Percentiles rank a stretch among this genome's conserved stretches.
phyloP scores from a whole-genome alignment of 805 yeast genomes.

The Sugiyamaella chiloensis region DNA sequence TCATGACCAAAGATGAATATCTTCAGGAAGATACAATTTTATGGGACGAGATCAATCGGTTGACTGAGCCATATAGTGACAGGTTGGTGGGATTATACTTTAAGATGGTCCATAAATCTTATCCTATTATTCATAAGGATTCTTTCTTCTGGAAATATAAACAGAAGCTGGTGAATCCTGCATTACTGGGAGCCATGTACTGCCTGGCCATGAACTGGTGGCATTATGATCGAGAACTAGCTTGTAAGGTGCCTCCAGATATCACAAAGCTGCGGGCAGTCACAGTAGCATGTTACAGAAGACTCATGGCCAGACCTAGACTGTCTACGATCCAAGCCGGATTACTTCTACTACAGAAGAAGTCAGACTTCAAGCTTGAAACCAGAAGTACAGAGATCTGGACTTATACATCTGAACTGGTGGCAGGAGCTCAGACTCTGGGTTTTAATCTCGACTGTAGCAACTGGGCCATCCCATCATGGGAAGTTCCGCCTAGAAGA shows the following conservation, averaged over 20 bases:
- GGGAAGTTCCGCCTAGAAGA: conserved; percentile 28
- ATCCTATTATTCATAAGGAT: conserved; percentile 27
- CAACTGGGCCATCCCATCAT: conserved; percentile 30
- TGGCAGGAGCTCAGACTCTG: conserved; percentile 26
- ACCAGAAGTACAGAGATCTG: conserved; percentile 23
- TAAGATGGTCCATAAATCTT: conserved; percentile 27
- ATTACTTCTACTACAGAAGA: conserved; percentile 31
- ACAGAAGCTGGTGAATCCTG: conserved; percentile 23
- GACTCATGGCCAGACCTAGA: conserved; percentile 30
- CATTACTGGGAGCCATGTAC: conserved; percentile 28
- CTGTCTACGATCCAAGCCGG: conserved; percentile 39
- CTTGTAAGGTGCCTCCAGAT: conserved; percentile 22
- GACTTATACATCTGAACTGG: conserved; percentile 26
- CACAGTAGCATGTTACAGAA: conserved; percentile 22
- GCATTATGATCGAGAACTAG: conserved; percentile 24
- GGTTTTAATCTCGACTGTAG: conserved; percentile 28
- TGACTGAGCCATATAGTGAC: conserved; percentile 24
- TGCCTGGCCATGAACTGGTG: conserved; percentile 28
- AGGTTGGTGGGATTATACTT: conserved; percentile 25
- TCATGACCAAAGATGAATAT: conserved; percentile 25
- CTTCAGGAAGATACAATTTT: conserved; percentile 19
- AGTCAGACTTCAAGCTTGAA: conserved; percentile 13
- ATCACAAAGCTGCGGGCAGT: conserved; percentile 19
- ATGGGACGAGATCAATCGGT: conserved; percentile 21
- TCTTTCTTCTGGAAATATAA: conserved; percentile 18